phyloP scores from a whole-genome alignment of 331 rosid species.

The Quercus lobata region DNA sequence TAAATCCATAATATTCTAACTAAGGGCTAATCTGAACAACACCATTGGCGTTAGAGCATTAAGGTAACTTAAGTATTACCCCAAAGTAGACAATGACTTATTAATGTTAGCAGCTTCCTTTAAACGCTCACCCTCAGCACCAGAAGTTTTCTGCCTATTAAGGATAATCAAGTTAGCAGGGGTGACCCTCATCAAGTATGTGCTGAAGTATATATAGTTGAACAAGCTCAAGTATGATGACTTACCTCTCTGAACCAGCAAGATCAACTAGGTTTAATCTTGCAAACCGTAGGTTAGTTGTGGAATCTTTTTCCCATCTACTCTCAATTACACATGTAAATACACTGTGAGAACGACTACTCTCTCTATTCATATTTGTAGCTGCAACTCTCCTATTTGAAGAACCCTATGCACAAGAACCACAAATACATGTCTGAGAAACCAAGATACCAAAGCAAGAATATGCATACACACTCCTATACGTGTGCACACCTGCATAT shows the following conservation, averaged over 20 bases:
- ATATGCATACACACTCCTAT: background rate
- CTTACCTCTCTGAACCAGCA: conserved; percentile 96
- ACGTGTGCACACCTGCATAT: background rate
- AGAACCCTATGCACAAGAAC: conserved; percentile 68
- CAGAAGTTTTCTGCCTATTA: conserved; percentile 94
- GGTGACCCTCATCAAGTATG: conserved; percentile 2
- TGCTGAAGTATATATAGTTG: background rate
- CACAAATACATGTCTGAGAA: conserved; percentile 10
- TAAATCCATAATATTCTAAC: background rate
- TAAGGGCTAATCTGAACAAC: background rate
- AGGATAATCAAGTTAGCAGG: conserved; percentile 12
- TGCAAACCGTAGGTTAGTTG: conserved; percentile 88
- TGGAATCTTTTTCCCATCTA: conserved; percentile 89
- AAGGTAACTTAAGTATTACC: conserved; percentile 36
- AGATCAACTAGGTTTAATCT: conserved; percentile 93
- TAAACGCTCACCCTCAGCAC: conserved; percentile 98
- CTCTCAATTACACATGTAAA: conserved; percentile 98
- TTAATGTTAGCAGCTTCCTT: conserved; percentile 97
- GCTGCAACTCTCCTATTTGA: conserved; percentile 97
- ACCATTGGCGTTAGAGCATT: background rate
- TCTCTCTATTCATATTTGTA: conserved; percentile 96
- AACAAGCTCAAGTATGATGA: conserved; percentile 16
- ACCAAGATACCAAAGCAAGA: conserved; percentile 8
- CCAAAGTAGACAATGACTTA: conserved; percentile 90
- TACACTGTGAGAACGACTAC: conserved; percentile 97